Conservation (phyloP, 257 asterid genomes). For the Schizonepeta tenuifolia region DNA sequence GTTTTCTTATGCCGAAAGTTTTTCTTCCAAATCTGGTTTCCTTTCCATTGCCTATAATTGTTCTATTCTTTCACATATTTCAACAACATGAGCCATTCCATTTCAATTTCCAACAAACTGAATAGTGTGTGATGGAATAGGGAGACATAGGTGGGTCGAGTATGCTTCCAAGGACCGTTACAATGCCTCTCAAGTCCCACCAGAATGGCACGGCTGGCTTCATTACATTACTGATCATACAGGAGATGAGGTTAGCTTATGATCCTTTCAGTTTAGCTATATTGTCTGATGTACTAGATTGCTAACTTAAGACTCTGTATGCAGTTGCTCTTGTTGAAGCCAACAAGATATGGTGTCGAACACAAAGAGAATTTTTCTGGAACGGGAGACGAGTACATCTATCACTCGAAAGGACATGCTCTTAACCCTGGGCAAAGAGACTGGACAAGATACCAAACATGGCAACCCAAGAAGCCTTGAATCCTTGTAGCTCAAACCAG, state of each 20-base stretch:
- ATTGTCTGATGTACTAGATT: conserved; percentile 13
- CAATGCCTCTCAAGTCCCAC: conserved; percentile 97
- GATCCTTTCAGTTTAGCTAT: not conserved
- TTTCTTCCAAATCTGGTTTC: not conserved
- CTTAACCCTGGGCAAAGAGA: conserved; percentile 96
- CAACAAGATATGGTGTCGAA: conserved; percentile 84
- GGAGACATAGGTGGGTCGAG: conserved; percentile 99
- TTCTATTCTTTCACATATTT: not conserved
- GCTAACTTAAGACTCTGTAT: conserved; percentile 34
- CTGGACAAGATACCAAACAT: conserved; percentile 90
- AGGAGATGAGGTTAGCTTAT: conserved; percentile 80
- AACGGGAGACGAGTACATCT: conserved; percentile 94
- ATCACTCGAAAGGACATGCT: conserved; percentile 94
- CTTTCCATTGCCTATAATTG: not conserved
- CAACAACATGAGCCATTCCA: not conserved
- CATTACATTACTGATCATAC: conserved; percentile 91
- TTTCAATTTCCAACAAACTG: conserved; percentile 14
- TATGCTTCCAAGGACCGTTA: conserved; percentile 93
- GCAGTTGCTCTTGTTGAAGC: conserved; percentile 93
- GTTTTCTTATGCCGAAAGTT: not conserved
- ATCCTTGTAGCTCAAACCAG: conserved; percentile 21
- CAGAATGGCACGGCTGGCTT: conserved; percentile 99
- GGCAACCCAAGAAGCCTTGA: conserved; percentile 80
- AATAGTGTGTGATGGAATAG: conserved; percentile 39
- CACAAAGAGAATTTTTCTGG: conserved; percentile 96